Evolutionary conservation across 768 basidiomycete genomes (phyloP).

Genomic region (Phanerodontia chrysosporium): DNA sequence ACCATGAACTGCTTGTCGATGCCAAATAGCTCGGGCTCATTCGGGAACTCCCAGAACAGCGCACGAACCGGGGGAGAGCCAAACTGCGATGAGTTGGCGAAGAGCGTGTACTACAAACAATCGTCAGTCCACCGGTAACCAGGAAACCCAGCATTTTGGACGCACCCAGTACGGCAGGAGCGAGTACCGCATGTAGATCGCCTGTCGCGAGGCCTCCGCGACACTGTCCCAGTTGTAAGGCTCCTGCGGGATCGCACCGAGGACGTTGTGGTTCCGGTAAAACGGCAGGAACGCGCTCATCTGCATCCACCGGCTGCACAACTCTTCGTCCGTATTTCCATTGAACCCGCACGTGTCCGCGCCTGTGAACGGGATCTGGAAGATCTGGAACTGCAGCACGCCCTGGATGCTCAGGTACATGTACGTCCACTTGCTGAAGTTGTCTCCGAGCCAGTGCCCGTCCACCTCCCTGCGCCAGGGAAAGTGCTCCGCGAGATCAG

Average conservation of each 20-base stretch:
- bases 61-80: conserved; percentile 73
- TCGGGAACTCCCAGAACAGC: conserved; percentile 75
- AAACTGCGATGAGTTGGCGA: conserved; percentile 58
- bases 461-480: conserved; percentile 62
- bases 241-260: conserved; percentile 66
- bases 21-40: conserved; percentile 58
- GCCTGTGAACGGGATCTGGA: conserved; percentile 80
- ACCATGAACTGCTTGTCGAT: conserved; percentile 70
- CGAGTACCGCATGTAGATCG: conserved; percentile 64
- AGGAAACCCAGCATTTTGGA: background rate
- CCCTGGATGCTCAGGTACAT: conserved; percentile 70
- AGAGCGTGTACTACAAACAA: conserved; percentile 57
- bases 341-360: conserved; percentile 72
- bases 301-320: conserved; percentile 84
- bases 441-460: conserved; percentile 82
- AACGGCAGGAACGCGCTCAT: conserved; percentile 78
- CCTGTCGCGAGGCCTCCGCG: conserved; percentile 69
- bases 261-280: conserved; percentile 73
- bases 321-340: conserved; percentile 72
- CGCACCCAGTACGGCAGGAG: conserved; percentile 77
- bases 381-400: conserved; percentile 82
- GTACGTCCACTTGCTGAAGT: conserved; percentile 71
- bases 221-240: conserved; percentile 81
- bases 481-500: conserved; percentile 68
- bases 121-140: background rate